A percentile compares a stretch with the other conserved stretches of the same genome.
These are phyloP conservation scores for Stachybotrys echinatus DNA, from an alignment of 2,329 filamentous ascomycete genomes.

Conservation along the genomic window DNA sequence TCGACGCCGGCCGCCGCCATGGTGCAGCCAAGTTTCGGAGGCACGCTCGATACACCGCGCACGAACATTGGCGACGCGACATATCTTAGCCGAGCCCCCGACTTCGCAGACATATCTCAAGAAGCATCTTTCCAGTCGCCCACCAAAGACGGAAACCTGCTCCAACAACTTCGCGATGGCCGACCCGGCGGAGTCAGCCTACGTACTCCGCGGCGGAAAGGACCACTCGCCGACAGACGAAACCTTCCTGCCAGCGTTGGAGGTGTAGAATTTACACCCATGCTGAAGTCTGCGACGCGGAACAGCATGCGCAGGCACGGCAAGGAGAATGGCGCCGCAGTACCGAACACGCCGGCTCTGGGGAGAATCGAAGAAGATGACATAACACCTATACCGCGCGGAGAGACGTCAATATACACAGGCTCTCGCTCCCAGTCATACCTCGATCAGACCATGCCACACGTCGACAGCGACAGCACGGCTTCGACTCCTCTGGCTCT, in stretches of 20 bases:
- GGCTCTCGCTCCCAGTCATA: constrained; percentile 61
- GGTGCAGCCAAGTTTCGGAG: constrained; percentile 57
- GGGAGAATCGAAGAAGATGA: constrained; percentile 64
- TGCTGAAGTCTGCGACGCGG: constrained; percentile 75
- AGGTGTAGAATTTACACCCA: constrained; percentile 83
- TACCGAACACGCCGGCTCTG: constrained; percentile 63
- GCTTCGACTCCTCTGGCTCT: constrained; percentile 77
- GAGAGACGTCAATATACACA: constrained; percentile 68
- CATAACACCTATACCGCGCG: constrained; percentile 67
- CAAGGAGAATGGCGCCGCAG: constrained; percentile 56
- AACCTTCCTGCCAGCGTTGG: constrained; percentile 63
- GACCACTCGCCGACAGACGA: constrained; percentile 64
- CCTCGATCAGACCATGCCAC: constrained; percentile 66
- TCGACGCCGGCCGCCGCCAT: constrained; percentile 33
- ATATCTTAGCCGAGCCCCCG: constrained; percentile 63
- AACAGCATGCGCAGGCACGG: constrained; percentile 63
- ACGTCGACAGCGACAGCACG: constrained; percentile 71
- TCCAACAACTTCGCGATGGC: constrained; percentile 69
- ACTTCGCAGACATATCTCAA: constrained; percentile 74
- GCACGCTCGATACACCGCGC: constrained; percentile 75
- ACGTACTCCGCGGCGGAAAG: constrained; percentile 67
- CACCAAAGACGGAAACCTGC: constrained; percentile 61
- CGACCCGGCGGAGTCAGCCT: constrained; percentile 51
- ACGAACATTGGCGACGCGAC: constrained; percentile 82
- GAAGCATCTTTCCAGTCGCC: constrained; percentile 84